phyloP scores from a whole-genome alignment of 116 monocot species.

The Iris pallida region DNA sequence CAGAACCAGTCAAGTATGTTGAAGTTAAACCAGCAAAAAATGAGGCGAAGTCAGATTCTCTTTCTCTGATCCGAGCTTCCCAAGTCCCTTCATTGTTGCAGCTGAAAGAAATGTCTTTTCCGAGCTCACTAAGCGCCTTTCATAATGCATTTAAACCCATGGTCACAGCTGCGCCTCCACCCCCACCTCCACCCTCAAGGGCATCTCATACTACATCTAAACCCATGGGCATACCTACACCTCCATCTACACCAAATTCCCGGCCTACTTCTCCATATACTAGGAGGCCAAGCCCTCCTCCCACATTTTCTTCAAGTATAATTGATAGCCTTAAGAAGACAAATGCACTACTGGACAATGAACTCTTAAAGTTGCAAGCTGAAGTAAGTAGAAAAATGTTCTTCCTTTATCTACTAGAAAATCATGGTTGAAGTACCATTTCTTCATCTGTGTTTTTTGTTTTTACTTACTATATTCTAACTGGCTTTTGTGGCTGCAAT shows the following conservation, averaged over 20 bases:
- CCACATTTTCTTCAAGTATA: slow-evolving; percentile 30
- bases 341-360: slow-evolving; percentile 36
- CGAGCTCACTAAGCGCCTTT: slow-evolving; percentile 20
- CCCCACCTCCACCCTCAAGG: too few relatives aligned
- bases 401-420: too few relatives aligned
- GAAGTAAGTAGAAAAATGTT: slow-evolving; percentile 22
- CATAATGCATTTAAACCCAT: slow-evolving; percentile 21
- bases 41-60: slow-evolving; percentile 4
- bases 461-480: background rate
- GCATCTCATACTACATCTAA: too few relatives aligned
- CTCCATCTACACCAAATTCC: slow-evolving; percentile 4
- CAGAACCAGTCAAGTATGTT: slow-evolving; percentile 11
- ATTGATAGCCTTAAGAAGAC: slow-evolving; percentile 28
- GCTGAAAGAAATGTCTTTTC: slow-evolving; percentile 26
- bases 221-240: background rate
- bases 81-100: slow-evolving; percentile 25
- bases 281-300: slow-evolving; percentile 20
- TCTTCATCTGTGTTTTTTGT: background rate
- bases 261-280: slow-evolving; percentile 24
- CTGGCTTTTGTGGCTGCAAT: too few relatives aligned
- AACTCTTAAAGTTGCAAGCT: slow-evolving; percentile 37
- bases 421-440: background rate
- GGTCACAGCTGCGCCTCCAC: slow-evolving; percentile 9
- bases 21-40: slow-evolving; percentile 23
- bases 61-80: background rate